phyloP scores from a whole-genome alignment of 2,329 filamentous ascomycete genomes.

The Emmonsiellopsis sp. region DNA sequence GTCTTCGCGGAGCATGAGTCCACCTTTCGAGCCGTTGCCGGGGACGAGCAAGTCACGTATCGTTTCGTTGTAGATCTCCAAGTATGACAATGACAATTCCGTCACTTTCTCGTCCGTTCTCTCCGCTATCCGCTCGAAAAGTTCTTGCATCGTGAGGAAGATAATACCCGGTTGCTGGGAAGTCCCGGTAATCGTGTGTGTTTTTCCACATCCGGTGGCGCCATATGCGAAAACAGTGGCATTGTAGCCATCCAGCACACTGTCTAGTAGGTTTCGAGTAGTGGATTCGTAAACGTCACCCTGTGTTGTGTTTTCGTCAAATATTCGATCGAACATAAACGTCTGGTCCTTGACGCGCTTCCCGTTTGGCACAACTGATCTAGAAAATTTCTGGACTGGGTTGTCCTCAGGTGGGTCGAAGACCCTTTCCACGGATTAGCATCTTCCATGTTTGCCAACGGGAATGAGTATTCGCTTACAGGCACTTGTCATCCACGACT shows the following conservation, averaged over 20 bases:
- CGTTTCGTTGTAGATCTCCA: constrained; percentile 99
- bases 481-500: constrained; percentile 87
- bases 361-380: constrained; percentile 69
- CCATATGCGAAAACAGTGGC: constrained; percentile 98
- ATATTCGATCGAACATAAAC: constrained; percentile 92
- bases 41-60: constrained; percentile 91
- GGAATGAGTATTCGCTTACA: constrained; percentile 52
- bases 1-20: constrained; percentile 89
- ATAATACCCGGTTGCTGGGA: constrained; percentile 92
- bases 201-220: constrained; percentile 96
- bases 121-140: constrained; percentile 93
- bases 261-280: constrained; percentile 81
- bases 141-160: constrained; percentile 96
- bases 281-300: constrained; percentile 92
- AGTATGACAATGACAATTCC: constrained; percentile 84
- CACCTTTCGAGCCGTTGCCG: constrained; percentile 62
- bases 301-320: constrained; percentile 90
- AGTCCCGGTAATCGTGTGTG: constrained; percentile 92
- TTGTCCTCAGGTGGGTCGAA: constrained; percentile 97
- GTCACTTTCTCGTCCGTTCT: constrained; percentile 76
- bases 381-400: constrained; percentile 77
- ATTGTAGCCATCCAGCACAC: constrained; percentile 94
- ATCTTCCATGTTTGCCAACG: not conserved
- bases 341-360: constrained; percentile 97
- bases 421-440: constrained; percentile 49